Conservation (phyloP, 2,329 filamentous ascomycete species). For the Fusarium secorum region DNA sequence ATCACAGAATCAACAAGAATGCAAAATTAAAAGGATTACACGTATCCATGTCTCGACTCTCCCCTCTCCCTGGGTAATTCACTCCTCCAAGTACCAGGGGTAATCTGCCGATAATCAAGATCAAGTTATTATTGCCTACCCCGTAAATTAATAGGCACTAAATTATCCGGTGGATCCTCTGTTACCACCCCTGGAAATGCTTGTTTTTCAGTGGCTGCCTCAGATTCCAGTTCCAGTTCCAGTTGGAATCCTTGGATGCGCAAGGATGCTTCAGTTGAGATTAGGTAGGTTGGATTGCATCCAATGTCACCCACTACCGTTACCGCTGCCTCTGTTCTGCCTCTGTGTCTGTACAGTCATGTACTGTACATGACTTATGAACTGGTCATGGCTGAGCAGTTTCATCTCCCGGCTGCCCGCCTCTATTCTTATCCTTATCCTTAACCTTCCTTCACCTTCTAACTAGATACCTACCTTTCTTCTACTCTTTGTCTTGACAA, state of each 20-base stretch:
- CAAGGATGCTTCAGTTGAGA: constrained; percentile 33
- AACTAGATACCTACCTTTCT: neutral
- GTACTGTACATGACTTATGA: constrained; percentile 10
- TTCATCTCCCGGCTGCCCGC: constrained; percentile 23
- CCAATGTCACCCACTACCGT: constrained; percentile 23
- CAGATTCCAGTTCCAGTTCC: constrained; percentile 19
- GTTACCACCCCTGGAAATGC: constrained; percentile 27
- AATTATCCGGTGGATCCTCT: constrained; percentile 8
- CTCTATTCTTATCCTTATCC: constrained; percentile 11
- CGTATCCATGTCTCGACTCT: neutral
- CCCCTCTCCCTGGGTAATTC: neutral
- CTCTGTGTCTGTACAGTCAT: neutral
- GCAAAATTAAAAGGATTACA: neutral
- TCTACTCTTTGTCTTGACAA: constrained; percentile 1
- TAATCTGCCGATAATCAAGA: constrained; percentile 14
- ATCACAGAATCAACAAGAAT: neutral
- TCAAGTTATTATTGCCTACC: neutral
- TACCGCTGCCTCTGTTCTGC: neutral
- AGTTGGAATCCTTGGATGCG: constrained; percentile 14
- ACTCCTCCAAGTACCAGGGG: constrained; percentile 9
- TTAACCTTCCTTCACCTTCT: constrained; percentile 2
- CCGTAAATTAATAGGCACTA: neutral
- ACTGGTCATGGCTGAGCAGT: constrained; percentile 17
- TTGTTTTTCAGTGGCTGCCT: constrained; percentile 34
- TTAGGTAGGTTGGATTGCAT: constrained; percentile 32